These are phyloP conservation scores for Zygosaccharomyces gambellarensis DNA, from an alignment of 805 yeast genomes.

Conservation along the genomic window DNA sequence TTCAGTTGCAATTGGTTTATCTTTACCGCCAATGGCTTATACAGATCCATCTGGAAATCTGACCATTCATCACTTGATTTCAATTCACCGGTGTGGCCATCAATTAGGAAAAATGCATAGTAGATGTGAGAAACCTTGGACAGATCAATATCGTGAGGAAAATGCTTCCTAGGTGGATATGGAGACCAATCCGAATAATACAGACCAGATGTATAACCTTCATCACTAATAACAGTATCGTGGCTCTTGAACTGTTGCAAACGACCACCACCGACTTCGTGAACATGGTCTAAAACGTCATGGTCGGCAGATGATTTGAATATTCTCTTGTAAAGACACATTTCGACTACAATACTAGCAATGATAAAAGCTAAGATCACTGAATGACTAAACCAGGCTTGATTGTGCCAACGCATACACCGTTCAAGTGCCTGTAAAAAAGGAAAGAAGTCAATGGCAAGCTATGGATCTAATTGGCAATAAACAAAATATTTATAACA, in stretches of 20 bases:
- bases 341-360: conserved; percentile 11
- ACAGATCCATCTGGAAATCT: conserved; percentile 44
- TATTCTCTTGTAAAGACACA: conserved; percentile 15
- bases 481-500: not conserved
- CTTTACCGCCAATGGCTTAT: conserved; percentile 17
- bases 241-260: conserved; percentile 6
- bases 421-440: not conserved
- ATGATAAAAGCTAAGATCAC: conserved; percentile 7
- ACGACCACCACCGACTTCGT: not conserved
- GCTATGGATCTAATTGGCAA: not conserved
- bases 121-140: conserved; percentile 58
- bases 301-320: conserved; percentile 9
- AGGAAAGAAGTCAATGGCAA: not conserved
- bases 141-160: conserved; percentile 59
- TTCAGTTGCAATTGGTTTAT: conserved; percentile 3
- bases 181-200: conserved; percentile 65
- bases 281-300: conserved; percentile 8
- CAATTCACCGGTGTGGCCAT: conserved; percentile 49
- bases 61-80: conserved; percentile 60
- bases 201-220: conserved; percentile 32
- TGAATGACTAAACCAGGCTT: conserved; percentile 4
- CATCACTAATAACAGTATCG: not conserved
- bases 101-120: conserved; percentile 70
- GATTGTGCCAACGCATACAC: conserved; percentile 7
- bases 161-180: conserved; percentile 53